Conservation (phyloP, 768 basidiomycete genomes). For the Lactarius tabidus region DNA sequence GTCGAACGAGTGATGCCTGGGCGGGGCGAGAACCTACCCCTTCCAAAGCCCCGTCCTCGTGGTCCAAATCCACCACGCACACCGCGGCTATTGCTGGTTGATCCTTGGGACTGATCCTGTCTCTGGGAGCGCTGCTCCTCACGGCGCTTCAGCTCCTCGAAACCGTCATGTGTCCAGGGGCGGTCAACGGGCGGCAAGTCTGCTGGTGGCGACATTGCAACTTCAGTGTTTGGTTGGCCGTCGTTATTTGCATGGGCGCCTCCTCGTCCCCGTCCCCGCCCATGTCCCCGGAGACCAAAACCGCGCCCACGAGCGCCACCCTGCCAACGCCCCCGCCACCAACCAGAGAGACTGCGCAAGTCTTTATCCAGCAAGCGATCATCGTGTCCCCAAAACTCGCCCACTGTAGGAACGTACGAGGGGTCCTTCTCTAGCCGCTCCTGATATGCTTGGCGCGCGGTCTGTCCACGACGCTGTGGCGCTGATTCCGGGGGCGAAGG, state of each 20-base stretch:
- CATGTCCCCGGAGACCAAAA: slow-evolving; percentile 53
- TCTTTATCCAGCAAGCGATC: slow-evolving; percentile 84
- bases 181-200: slow-evolving; percentile 60
- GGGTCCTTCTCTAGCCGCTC: slow-evolving; percentile 79
- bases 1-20: slow-evolving; percentile 29
- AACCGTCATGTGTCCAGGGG: slow-evolving; percentile 83
- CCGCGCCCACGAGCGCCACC: slow-evolving; percentile 62
- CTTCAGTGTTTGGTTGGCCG: slow-evolving; percentile 23
- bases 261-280: slow-evolving; percentile 27
- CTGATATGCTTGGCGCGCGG: slow-evolving; percentile 83
- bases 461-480: slow-evolving; percentile 46
- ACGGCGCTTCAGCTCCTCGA: slow-evolving; percentile 77
- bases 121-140: slow-evolving; percentile 51
- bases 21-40: slow-evolving; percentile 36
- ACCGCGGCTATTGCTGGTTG: slow-evolving; percentile 43
- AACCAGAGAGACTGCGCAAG: slow-evolving; percentile 73
- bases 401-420: slow-evolving; percentile 84
- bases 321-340: slow-evolving; percentile 83
- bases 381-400: slow-evolving; percentile 94
- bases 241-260: slow-evolving; percentile 23
- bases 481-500: slow-evolving; percentile 29
- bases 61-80: slow-evolving; percentile 40
- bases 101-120: slow-evolving; percentile 43
- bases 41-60: slow-evolving; percentile 40
- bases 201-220: slow-evolving; percentile 27